These are phyloP conservation scores for Plantago ovata DNA, from an alignment of 257 asterid species.

Conservation along the genomic window DNA sequence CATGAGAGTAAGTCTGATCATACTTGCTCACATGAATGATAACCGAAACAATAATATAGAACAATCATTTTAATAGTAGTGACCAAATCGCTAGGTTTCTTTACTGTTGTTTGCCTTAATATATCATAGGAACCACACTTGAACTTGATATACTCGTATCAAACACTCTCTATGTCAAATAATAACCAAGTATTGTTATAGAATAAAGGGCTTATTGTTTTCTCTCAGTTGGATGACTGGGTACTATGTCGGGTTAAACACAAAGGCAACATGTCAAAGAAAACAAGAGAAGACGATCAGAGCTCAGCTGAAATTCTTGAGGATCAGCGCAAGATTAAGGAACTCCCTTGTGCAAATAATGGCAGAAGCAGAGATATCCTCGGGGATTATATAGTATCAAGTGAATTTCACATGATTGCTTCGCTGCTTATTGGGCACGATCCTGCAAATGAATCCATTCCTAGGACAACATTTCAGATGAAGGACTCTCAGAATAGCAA, in stretches of 20 bases:
- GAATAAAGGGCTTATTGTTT: background rate
- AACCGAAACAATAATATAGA: too few relatives aligned
- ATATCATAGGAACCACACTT: too few relatives aligned
- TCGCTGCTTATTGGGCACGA: constrained; percentile 33
- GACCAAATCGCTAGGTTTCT: too few relatives aligned
- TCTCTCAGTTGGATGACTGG: constrained; percentile 66
- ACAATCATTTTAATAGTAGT: too few relatives aligned
- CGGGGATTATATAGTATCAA: constrained; percentile 36
- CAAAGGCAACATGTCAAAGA: constrained; percentile 82
- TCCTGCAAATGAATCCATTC: constrained; percentile 20
- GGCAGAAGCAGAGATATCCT: constrained; percentile 24
- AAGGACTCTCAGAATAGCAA: too few relatives aligned
- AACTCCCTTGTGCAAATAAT: constrained; percentile 17
- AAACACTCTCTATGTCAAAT: too few relatives aligned
- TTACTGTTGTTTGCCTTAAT: too few relatives aligned
- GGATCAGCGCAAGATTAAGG: constrained; percentile 19
- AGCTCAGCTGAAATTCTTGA: constrained; percentile 20
- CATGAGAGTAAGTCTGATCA: constrained; percentile 51
- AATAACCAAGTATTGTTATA: too few relatives aligned
- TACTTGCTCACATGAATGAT: too few relatives aligned
- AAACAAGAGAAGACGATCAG: constrained; percentile 22
- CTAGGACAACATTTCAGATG: background rate
- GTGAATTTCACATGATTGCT: constrained; percentile 34
- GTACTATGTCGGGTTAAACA: constrained; percentile 53
- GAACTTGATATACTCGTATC: too few relatives aligned